These are phyloP conservation scores for Botrytis elliptica DNA, from an alignment of 2,329 filamentous ascomycete species.

Conservation along the genomic window DNA sequence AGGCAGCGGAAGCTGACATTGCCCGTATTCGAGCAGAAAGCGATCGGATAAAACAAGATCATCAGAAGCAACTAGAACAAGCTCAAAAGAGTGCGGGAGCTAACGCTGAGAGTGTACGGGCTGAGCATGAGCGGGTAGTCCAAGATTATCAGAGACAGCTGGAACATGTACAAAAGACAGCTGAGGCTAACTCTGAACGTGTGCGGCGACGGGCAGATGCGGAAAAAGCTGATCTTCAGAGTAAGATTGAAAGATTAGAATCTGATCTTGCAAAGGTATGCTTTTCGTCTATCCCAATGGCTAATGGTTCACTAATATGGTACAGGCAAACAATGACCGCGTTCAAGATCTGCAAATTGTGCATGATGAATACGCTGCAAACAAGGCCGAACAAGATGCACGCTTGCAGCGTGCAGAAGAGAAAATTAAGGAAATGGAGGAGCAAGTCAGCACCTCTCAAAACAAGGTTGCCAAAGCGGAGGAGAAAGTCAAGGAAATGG, in stretches of 20 bases:
- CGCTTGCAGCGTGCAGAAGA: constrained; percentile 41
- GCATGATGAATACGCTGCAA: constrained; percentile 50
- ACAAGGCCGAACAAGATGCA: constrained; percentile 37
- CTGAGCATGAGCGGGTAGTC: constrained; percentile 38
- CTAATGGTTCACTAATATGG: constrained; percentile 27
- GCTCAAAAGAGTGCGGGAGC: constrained; percentile 49
- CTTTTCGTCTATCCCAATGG: not conserved
- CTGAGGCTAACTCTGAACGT: constrained; percentile 51
- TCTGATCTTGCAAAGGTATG: constrained; percentile 60
- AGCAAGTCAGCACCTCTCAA: constrained; percentile 36
- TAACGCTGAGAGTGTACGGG: constrained; percentile 48
- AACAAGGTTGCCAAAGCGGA: constrained; percentile 40
- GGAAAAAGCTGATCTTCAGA: constrained; percentile 62
- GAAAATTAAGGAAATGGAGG: constrained; percentile 45
- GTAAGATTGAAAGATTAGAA: constrained; percentile 60
- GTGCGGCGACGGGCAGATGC: constrained; percentile 53
- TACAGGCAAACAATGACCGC: constrained; percentile 59
- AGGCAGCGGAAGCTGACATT: constrained; percentile 48
- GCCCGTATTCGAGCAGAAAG: constrained; percentile 47
- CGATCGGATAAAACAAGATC: constrained; percentile 33
- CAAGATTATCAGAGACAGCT: constrained; percentile 45
- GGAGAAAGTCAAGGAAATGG: constrained; percentile 47
- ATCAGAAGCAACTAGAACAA: constrained; percentile 47
- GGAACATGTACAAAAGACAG: constrained; percentile 48
- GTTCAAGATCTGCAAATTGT: constrained; percentile 58